Conservation (phyloP, 768 basidiomycete genomes). For the Mycena indigotica region DNA sequence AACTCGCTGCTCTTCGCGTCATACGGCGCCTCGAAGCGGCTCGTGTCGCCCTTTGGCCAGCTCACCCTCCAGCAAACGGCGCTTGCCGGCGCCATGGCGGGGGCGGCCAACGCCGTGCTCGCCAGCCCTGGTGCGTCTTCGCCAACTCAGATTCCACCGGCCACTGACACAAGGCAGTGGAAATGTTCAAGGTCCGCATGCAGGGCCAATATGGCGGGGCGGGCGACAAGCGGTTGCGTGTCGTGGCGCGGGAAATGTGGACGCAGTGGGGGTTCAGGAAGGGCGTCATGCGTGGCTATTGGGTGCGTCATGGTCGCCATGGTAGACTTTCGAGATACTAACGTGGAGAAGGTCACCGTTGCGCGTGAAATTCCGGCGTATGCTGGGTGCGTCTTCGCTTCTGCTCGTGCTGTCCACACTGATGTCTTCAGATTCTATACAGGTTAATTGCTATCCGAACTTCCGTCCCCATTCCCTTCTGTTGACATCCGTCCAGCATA, state of each 20-base stretch:
- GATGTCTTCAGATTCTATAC: slow-evolving; percentile 61
- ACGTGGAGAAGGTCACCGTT: slow-evolving; percentile 69
- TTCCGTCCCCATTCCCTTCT: too few species aligned
- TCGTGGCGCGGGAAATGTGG: slow-evolving; percentile 83
- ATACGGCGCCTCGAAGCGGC: slow-evolving; percentile 76
- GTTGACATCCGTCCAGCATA: slow-evolving; percentile 69
- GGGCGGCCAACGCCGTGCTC: slow-evolving; percentile 85
- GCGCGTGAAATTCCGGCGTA: slow-evolving; percentile 95
- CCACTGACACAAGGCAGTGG: slow-evolving; percentile 52
- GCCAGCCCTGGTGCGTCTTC: slow-evolving; percentile 76
- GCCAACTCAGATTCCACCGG: background rate
- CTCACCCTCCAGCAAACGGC: slow-evolving; percentile 80
- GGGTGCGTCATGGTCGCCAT: slow-evolving; percentile 55
- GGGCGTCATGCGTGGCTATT: slow-evolving; percentile 96
- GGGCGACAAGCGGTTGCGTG: slow-evolving; percentile 75
- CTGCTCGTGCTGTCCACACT: background rate
- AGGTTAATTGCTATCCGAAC: slow-evolving; percentile 46
- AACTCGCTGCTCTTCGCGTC: slow-evolving; percentile 94
- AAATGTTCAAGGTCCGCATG: slow-evolving; percentile 99
- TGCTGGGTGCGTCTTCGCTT: slow-evolving; percentile 60
- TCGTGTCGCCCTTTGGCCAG: slow-evolving; percentile 88
- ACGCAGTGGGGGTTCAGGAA: slow-evolving; percentile 78
- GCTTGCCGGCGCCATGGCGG: slow-evolving; percentile 88
- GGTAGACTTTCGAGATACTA: background rate
- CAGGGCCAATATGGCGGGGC: slow-evolving; percentile 90